Evolutionary conservation across 345 rosid genomes (phyloP), one percentile per base, ranked within the genome.

Genomic region (Moricandia moricandioides): DNA sequence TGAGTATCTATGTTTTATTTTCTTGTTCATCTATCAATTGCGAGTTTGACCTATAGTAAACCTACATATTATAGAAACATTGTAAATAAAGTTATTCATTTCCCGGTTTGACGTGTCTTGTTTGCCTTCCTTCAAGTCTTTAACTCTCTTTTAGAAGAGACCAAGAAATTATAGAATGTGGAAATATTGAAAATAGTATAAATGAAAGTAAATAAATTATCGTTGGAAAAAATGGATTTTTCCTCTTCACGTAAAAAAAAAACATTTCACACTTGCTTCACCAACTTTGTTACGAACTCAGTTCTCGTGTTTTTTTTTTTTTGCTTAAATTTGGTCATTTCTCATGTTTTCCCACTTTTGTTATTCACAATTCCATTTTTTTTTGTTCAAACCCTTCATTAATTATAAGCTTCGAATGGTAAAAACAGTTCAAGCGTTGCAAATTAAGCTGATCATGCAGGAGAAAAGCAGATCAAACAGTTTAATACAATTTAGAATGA

Each of bases 21-120:
- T 66, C 72, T 74, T 58, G 78, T 45, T 74, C 72, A 66, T 74
- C 72, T 45, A 24, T 74, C 72, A 74, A 18, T 45, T 58, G 29
- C 29, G 33, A n/a, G 45, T 40, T 65, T 45, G 43, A 21, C 57
- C 21, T 29, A 7, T 49, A 17, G 71, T 57, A 17, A 58, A n/a
- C 62, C 1, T 55, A 40, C 49, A 43, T 12, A 12, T 4, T 43
- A 43, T 39, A 7, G 47, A 55, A 40, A 73, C 47, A 65, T 65
- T 66, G 3, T 57, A 31, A 40, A 13, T 65, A 17, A 57, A 66
- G 72, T 55, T 35, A 35, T 72, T 14, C 49, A 43, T 43, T 56
- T 56, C 33, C 66, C n/a, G 47, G 9, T 31, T 57, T 58, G 59
- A 66, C 72, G 67, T 74, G 51, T 57, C 6, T 18, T 31, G 35